Conservation (phyloP, 805 yeast genomes). For the Saccharomycopsis amapae region DNA sequence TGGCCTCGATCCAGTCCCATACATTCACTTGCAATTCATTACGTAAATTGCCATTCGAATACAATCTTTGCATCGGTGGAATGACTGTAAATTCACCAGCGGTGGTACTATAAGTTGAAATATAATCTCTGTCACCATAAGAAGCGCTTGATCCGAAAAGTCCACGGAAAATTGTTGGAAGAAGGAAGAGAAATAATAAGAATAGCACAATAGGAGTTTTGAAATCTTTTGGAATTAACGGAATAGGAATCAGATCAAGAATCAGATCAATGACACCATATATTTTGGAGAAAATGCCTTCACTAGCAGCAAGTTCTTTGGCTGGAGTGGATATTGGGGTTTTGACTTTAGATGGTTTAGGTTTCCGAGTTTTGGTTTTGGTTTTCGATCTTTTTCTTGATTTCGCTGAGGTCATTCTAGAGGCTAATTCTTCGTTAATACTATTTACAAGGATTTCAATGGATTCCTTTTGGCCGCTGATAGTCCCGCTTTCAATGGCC, state of each 20-base stretch:
- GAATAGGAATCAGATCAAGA: conserved; percentile 2
- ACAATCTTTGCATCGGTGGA: conserved; percentile 14
- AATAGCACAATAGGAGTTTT: conserved; percentile 2
- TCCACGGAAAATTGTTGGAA: background rate
- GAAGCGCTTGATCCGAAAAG: conserved; percentile 1
- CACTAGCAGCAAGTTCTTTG: background rate
- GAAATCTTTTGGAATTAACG: conserved; percentile 4
- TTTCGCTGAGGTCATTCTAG: background rate
- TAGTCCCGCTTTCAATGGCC: conserved; percentile 67
- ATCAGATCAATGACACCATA: conserved; percentile 5
- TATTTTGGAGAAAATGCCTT: background rate
- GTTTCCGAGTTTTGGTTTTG: background rate
- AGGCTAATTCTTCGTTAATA: conserved; percentile 28
- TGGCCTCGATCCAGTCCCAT: conserved; percentile 21
- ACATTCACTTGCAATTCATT: conserved; percentile 15
- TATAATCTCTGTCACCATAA: background rate
- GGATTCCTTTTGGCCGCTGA: conserved; percentile 63
- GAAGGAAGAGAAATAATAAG: background rate
- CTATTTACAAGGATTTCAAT: conserved; percentile 41
- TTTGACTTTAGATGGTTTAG: background rate
- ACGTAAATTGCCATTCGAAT: conserved; percentile 6
- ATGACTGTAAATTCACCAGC: conserved; percentile 11
- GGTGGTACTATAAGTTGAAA: conserved; percentile 1
- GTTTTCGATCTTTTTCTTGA: conserved; percentile 5
- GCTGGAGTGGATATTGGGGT: background rate